Evolutionary conservation across 2,329 filamentous ascomycete genomes (phyloP).

Genomic region (Penicillium occitanis): DNA sequence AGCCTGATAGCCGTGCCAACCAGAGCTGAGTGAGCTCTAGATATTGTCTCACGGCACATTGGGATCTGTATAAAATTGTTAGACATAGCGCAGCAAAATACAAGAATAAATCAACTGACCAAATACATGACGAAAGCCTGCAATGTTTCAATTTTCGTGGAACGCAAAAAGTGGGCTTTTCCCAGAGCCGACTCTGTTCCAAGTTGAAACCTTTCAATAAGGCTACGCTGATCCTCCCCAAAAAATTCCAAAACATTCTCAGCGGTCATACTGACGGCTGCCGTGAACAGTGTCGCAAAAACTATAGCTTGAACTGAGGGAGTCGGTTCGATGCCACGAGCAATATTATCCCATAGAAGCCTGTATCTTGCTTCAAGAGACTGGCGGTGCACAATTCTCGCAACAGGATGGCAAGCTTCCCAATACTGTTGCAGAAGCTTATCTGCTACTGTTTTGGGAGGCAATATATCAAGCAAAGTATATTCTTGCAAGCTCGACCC

Average conservation of each 20-base stretch:
- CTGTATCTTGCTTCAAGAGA: constrained; percentile 66
- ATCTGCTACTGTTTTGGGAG: constrained; percentile 58
- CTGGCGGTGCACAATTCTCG: constrained; percentile 65
- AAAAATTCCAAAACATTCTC: constrained; percentile 54
- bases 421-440: constrained; percentile 67
- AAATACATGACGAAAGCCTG: constrained; percentile 77
- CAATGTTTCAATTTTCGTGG: constrained; percentile 70
- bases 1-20: constrained; percentile 70
- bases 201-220: constrained; percentile 64
- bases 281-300: constrained; percentile 69
- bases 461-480: constrained; percentile 61
- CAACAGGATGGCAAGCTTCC: constrained; percentile 65
- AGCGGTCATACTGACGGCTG: constrained; percentile 65
- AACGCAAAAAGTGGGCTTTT: constrained; percentile 69
- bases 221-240: constrained; percentile 55
- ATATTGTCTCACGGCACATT: constrained; percentile 69
- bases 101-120: constrained; percentile 43
- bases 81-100: background rate
- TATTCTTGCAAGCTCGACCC: constrained; percentile 52
- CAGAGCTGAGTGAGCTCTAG: constrained; percentile 69
- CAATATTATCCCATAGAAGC: constrained; percentile 64
- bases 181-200: constrained; percentile 67
- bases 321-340: constrained; percentile 60
- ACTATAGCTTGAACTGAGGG: constrained; percentile 66
- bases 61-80: constrained; percentile 54